Evolutionary conservation across 331 rosid species (phyloP).

Genomic region (Telfairia occidentalis): DNA sequence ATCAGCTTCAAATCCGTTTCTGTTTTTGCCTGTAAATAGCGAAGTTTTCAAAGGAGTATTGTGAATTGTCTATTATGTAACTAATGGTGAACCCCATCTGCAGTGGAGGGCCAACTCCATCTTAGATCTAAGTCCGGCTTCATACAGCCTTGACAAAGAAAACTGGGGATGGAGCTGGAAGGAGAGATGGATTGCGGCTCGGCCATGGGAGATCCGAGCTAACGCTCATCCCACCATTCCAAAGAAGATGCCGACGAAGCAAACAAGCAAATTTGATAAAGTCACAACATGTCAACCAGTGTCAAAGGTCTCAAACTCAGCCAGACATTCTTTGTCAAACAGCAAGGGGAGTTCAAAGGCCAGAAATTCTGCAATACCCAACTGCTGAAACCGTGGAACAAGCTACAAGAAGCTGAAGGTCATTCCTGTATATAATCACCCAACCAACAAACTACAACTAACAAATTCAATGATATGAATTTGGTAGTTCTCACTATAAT

Average conservation of each 20-base stretch:
- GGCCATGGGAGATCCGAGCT: conserved; percentile 68
- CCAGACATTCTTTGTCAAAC: conserved; percentile 27
- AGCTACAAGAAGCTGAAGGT: conserved; percentile 2
- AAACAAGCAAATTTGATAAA: conserved; percentile 21
- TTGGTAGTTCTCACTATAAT: neutral
- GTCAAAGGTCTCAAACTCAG: conserved; percentile 11
- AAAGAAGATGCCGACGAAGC: conserved; percentile 35
- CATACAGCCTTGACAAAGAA: conserved; percentile 46
- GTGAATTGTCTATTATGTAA: neutral
- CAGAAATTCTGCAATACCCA: conserved; percentile 25
- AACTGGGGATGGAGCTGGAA: conserved; percentile 92
- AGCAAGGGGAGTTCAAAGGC: conserved; percentile 36
- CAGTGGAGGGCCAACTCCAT: conserved; percentile 82
- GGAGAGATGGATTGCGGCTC: conserved; percentile 76
- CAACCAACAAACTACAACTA: neutral
- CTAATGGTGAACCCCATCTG: conserved; percentile 15
- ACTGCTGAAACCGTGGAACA: conserved; percentile 12
- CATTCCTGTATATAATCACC: neutral
- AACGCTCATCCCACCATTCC: conserved; percentile 26
- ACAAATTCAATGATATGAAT: conserved; percentile 8
- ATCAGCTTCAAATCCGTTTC: neutral
- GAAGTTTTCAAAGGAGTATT: neutral
- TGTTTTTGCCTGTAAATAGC: neutral
- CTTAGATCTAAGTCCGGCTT: conserved; percentile 55
- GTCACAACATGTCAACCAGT: conserved; percentile 8